Percentiles rank a stretch among this genome's conserved stretches.
Conservation (phyloP, 2,329 filamentous ascomycete species). For the Clonostachys rhizophaga region DNA sequence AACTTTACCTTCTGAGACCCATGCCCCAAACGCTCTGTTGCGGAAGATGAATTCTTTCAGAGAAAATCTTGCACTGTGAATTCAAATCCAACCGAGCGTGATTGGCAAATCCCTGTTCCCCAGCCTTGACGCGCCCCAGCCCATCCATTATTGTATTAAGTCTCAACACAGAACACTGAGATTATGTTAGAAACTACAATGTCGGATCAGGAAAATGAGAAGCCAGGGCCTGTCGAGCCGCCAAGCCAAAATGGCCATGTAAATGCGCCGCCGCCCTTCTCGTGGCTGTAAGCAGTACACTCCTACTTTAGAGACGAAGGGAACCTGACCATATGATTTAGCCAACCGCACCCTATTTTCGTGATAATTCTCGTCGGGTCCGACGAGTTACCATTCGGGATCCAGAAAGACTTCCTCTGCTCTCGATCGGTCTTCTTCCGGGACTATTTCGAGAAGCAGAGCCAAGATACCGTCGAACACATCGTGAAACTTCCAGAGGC, state of each 20-base stretch:
- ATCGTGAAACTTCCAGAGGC: slow-evolving; percentile 44
- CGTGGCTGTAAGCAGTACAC: slow-evolving; percentile 28
- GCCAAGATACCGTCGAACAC: slow-evolving; percentile 37
- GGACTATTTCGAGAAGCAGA: slow-evolving; percentile 31
- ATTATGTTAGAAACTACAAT: too few species aligned
- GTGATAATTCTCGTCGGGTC: slow-evolving; percentile 49
- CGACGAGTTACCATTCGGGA: slow-evolving; percentile 47
- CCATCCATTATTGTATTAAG: too few species aligned
- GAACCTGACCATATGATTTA: slow-evolving; percentile 17
- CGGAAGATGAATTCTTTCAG: too few species aligned
- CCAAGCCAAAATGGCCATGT: neutral
- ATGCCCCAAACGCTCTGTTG: too few species aligned
- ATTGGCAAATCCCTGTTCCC: too few species aligned
- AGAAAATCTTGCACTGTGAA: too few species aligned
- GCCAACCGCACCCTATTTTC: slow-evolving; percentile 42
- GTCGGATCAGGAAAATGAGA: too few species aligned
- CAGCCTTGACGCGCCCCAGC: too few species aligned
- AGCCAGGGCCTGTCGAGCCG: too few species aligned
- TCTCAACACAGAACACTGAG: too few species aligned
- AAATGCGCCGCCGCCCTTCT: slow-evolving; percentile 14
- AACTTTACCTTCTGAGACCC: too few species aligned
- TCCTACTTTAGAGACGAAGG: slow-evolving; percentile 19
- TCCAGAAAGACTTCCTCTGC: slow-evolving; percentile 55
- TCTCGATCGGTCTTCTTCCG: slow-evolving; percentile 44
- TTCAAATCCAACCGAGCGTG: too few species aligned